A percentile compares a stretch with the other conserved stretches of the same genome.
phyloP scores from a whole-genome alignment of 75 land plant species.

The Sequoia sempervirens region DNA sequence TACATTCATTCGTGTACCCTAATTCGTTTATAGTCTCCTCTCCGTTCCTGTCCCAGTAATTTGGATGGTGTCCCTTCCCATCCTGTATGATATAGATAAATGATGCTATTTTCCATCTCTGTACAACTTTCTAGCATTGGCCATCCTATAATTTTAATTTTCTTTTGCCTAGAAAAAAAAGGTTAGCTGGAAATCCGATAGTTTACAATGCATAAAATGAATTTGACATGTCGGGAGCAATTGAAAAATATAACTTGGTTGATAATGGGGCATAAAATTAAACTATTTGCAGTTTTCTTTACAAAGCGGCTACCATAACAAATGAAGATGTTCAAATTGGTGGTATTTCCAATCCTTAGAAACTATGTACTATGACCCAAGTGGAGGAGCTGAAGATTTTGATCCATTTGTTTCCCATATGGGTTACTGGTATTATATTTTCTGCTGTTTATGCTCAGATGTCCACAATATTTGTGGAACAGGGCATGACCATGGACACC shows the following conservation, averaged over 20 bases:
- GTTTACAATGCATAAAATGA: too few relatives aligned
- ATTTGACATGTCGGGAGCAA: background rate
- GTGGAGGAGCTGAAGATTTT: slow-evolving; percentile 73
- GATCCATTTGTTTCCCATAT: slow-evolving; percentile 60
- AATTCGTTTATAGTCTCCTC: too few relatives aligned
- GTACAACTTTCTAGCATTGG: too few relatives aligned
- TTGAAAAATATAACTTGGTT: background rate
- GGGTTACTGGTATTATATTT: slow-evolving; percentile 56
- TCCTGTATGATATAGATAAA: too few relatives aligned
- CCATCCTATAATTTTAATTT: too few relatives aligned
- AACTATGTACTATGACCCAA: slow-evolving; percentile 66
- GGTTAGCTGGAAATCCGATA: background rate
- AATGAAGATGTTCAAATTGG: slow-evolving; percentile 32
- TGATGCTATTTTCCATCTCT: too few relatives aligned
- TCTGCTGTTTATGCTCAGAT: slow-evolving; percentile 71
- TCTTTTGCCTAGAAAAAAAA: too few relatives aligned
- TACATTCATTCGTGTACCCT: too few relatives aligned
- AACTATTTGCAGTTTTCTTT: slow-evolving; percentile 30
- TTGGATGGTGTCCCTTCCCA: too few relatives aligned
- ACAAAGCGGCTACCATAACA: slow-evolving; percentile 48
- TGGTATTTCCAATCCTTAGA: slow-evolving; percentile 48
- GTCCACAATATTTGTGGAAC: slow-evolving; percentile 68
- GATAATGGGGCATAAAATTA: background rate
- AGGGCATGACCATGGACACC: slow-evolving; percentile 64
- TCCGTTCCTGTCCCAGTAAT: too few relatives aligned